A percentile compares a stretch with the other conserved stretches of the same genome.
phyloP scores from a whole-genome alignment of 768 basidiomycete genomes.

The Lenzites betulinus region DNA sequence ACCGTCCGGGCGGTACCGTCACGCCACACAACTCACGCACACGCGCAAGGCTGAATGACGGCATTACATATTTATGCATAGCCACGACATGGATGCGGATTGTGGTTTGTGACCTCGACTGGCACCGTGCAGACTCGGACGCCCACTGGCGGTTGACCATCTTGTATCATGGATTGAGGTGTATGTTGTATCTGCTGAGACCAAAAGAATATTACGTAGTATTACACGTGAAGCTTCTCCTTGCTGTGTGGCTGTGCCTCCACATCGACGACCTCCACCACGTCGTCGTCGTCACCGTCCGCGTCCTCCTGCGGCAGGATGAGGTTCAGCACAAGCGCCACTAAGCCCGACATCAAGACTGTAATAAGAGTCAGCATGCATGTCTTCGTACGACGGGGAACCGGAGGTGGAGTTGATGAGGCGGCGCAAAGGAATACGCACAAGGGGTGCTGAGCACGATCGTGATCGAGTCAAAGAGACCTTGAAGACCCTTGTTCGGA shows the following conservation, averaged over 20 bases:
- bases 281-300: constrained; percentile 27
- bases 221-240: constrained; percentile 4
- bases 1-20: no score
- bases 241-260: constrained; percentile 17
- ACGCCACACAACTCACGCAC: no score
- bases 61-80: no score
- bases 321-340: constrained; percentile 47
- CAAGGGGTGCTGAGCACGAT: constrained; percentile 83
- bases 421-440: constrained; percentile 43
- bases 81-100: no score
- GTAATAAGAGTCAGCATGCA: constrained; percentile 1
- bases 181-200: no score
- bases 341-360: constrained; percentile 46
- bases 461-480: constrained; percentile 75
- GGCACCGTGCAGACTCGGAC: no score
- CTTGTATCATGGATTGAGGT: no score
- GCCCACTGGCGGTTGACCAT: no score
- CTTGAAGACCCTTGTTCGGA: constrained; percentile 57
- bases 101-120: no score
- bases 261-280: constrained; percentile 16
- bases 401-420: no score
- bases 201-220: background rate
- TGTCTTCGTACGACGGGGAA: background rate
- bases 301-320: constrained; percentile 43
- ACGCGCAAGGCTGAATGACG: no score